A percentile compares a stretch with the other conserved stretches of the same genome.
These are phyloP conservation scores for Tricholoma sp. DNA, from an alignment of 768 basidiomycete genomes.

Conservation along the genomic window DNA sequence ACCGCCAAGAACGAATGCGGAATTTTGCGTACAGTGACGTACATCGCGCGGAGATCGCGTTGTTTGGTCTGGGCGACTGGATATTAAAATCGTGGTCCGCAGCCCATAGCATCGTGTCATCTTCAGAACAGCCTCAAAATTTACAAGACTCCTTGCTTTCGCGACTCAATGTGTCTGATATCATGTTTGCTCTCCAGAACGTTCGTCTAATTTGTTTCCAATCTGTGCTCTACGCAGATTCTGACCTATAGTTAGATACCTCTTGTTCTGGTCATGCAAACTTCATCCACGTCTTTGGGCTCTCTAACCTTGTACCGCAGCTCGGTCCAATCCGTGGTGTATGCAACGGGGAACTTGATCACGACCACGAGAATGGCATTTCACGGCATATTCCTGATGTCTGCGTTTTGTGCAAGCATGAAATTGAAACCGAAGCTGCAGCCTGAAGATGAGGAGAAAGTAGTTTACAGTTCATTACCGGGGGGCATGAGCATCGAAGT, in stretches of 20 bases:
- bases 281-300: conserved; percentile 71
- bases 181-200: conserved; percentile 64
- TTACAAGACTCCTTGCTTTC: conserved; percentile 42
- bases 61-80: conserved; percentile 86
- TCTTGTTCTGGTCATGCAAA: conserved; percentile 65
- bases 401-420: conserved; percentile 78
- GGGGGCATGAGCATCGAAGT: conserved; percentile 69
- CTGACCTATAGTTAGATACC: conserved; percentile 50
- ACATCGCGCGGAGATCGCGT: conserved; percentile 74
- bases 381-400: conserved; percentile 83
- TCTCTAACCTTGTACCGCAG: conserved; percentile 79
- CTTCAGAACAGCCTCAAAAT: conserved; percentile 44
- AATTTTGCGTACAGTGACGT: conserved; percentile 69
- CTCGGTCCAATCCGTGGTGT: conserved; percentile 68
- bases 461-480: conserved; percentile 40
- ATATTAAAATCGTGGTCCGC: conserved; percentile 73
- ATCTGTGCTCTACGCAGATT: conserved; percentile 8
- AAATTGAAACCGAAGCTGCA: conserved; percentile 63
- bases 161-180: conserved; percentile 59
- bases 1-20: conserved; percentile 72
- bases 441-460: conserved; percentile 48
- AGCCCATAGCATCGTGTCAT: conserved; percentile 55
- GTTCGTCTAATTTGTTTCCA: conserved; percentile 36
- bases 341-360: conserved; percentile 57
- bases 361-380: conserved; percentile 70